Conservation (phyloP, 2,329 filamentous ascomycete species). For the Aureobasidium melanogenum region DNA sequence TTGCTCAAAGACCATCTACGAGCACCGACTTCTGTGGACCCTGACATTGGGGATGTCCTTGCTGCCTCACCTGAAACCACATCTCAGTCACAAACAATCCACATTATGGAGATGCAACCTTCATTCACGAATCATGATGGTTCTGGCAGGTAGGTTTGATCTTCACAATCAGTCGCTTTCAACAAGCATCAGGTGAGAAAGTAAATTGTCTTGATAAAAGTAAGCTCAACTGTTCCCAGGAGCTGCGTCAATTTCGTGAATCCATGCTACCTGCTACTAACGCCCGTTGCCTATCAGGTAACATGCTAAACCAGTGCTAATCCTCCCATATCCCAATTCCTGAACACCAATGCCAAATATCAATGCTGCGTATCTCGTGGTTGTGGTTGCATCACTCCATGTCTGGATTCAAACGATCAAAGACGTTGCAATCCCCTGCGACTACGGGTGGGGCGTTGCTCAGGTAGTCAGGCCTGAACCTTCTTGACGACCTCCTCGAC, state of each 20-base stretch:
- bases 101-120: not conserved
- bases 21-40: too few relatives aligned
- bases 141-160: not conserved
- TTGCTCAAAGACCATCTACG: not conserved
- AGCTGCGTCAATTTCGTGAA: conserved; percentile 5
- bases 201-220: not conserved
- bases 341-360: conserved; percentile 1
- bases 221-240: conserved; percentile 9
- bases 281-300: not conserved
- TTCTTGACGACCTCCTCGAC: conserved; percentile 72
- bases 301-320: not conserved
- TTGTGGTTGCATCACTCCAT: not conserved
- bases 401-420: not conserved
- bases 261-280: conserved; percentile 7
- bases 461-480: conserved; percentile 49
- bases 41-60: not conserved
- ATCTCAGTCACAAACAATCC: not conserved
- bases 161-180: not conserved
- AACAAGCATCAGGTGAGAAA: not conserved
- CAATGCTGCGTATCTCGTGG: conserved; percentile 9
- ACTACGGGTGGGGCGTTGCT: not conserved
- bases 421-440: not conserved
- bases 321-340: not conserved
- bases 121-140: not conserved
- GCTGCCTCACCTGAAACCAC: not conserved